Base-by-base conservation (phyloP, 345 rosid genomes). In the Salix koriyanagi region DNA sequence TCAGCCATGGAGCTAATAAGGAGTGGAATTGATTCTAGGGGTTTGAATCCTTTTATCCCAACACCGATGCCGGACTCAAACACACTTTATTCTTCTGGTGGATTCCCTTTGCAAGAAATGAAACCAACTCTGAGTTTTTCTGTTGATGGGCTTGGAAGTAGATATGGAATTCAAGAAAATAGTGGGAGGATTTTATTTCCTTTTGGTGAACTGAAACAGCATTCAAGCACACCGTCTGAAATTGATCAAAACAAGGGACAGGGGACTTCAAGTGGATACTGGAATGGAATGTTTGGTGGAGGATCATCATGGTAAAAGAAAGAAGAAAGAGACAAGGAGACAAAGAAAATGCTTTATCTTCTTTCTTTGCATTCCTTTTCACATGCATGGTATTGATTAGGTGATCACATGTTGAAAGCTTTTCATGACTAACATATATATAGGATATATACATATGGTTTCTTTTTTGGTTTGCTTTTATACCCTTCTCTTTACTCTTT, bases 1-100 rank as follows among this genome's bases (percentile, higher is more conserved):
- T 84, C 88, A 79, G 88, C 90, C 73, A 52, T 87, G 73, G 88
- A 87, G 66, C 78, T 85, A 54, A 81, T 85, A 2, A 84, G 86
- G 76, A 76, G 86, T 39, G 90, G 88, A 16, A 85, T 85, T 58
- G 64, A 72, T 61, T 75, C 85, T 0, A 79, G 83, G 74, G 84
- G 85, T 67, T 58, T 85, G 74, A 84, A 76, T 75, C 73, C 84
- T 65, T 88, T 80, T 44, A 76, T 84, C 16, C 86, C 84, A 16
- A 54, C 81, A 21, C 81, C 88, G 15, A 67, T 84, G 61, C 83
- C 81, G 4, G 87, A 84, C 41, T 71, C 87, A 39, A 79, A 79
- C 36, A 19, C 85, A 30, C 58, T 83, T 25, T 86, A 74, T 62
- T 54, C 89, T 13, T 69, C 83, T 7, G 86, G 86, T 7, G 86